Percentiles rank a stretch among this genome's conserved stretches.
phyloP scores from a whole-genome alignment of 148 eudicot species.

The Rheum nobile region DNA sequence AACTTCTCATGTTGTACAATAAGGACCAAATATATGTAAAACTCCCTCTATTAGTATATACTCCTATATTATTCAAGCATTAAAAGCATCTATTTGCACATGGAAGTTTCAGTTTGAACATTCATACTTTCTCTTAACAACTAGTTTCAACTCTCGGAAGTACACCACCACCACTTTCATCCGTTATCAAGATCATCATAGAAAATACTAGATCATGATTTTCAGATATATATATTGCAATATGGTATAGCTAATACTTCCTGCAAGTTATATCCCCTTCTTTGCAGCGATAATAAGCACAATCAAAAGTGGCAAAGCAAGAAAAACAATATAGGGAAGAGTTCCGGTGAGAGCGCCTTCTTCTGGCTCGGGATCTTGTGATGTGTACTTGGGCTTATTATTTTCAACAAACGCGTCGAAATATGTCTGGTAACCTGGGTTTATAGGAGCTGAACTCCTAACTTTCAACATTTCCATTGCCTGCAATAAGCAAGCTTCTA shows the following conservation, averaged over 20 bases:
- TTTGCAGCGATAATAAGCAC: conserved; percentile 45
- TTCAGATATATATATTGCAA: background rate
- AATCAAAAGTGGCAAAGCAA: conserved; percentile 53
- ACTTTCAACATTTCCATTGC: conserved; percentile 93
- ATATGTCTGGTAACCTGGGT: conserved; percentile 51
- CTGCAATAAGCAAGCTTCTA: conserved; percentile 27
- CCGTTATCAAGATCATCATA: background rate
- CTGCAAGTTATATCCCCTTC: conserved; percentile 22
- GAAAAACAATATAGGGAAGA: conserved; percentile 50
- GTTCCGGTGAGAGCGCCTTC: conserved; percentile 38
- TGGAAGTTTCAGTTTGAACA: no score
- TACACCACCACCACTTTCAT: background rate
- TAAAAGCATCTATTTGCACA: no score
- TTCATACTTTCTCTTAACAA: no score
- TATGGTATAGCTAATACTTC: background rate
- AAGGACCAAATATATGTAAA: no score
- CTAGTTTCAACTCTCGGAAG: background rate
- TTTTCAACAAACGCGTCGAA: conserved; percentile 72
- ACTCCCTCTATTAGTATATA: no score
- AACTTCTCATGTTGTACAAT: no score
- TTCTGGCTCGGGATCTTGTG: conserved; percentile 25
- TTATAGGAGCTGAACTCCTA: conserved; percentile 29
- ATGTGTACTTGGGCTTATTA: conserved; percentile 28
- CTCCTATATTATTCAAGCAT: no score
- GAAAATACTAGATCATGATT: background rate